Percentiles rank a stretch among this genome's conserved stretches.
These are phyloP conservation scores for Ramalina peruviana DNA, from an alignment of 495 filamentous ascomycete species.

Conservation along the genomic window DNA sequence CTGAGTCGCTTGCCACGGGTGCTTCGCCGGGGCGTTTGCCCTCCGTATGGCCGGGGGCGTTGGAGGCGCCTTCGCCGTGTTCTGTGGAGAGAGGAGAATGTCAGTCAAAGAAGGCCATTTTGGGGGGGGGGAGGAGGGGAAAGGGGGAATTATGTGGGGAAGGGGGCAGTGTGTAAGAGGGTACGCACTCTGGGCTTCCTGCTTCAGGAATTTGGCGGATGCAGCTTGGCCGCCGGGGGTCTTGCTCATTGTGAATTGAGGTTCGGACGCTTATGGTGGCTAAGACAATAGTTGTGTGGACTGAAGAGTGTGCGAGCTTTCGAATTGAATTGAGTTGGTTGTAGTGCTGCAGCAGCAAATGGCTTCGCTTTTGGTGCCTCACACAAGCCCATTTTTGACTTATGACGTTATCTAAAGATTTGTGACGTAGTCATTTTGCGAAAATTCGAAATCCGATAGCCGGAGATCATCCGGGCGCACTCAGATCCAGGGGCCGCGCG, in stretches of 20 bases:
- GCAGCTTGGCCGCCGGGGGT: constrained; percentile 11
- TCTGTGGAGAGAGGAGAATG: background rate
- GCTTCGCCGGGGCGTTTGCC: constrained; percentile 4
- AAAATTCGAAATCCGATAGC: too few species aligned
- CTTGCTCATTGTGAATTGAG: constrained; percentile 5
- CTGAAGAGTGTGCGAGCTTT: too few species aligned
- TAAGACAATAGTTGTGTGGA: too few species aligned
- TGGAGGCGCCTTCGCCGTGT: constrained; percentile 10
- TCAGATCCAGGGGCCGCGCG: too few species aligned
- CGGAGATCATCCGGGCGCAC: too few species aligned
- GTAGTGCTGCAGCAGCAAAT: too few species aligned
- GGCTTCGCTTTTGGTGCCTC: too few species aligned
- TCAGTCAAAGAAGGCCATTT: too few species aligned
- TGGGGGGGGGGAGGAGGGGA: background rate
- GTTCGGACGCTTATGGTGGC: background rate
- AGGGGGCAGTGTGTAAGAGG: background rate
- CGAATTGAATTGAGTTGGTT: too few species aligned
- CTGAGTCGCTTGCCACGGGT: constrained; percentile 9
- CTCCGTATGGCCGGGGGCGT: constrained; percentile 11
- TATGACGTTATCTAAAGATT: too few species aligned
- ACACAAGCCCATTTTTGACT: too few species aligned
- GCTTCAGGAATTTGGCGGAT: constrained; percentile 14
- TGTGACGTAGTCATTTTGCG: too few species aligned
- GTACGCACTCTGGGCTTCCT: constrained; percentile 24
- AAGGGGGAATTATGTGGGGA: background rate